Evolutionary conservation across 805 yeast genomes (phyloP).

Genomic region (Priceomyces medius): DNA sequence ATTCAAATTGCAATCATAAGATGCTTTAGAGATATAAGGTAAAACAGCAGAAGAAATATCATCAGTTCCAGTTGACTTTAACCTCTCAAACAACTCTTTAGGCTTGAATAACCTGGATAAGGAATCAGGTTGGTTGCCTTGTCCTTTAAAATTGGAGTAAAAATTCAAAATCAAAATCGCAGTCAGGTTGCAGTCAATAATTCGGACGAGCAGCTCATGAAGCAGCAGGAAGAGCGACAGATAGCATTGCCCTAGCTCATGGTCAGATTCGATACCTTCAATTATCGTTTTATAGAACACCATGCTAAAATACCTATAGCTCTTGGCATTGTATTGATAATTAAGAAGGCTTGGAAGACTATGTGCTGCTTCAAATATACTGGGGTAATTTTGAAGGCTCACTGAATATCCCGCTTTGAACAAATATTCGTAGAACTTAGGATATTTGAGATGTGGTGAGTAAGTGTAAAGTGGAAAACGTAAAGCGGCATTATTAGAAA

Average conservation of each 20-base stretch:
- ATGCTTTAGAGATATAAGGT: background rate
- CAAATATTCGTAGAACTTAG: slow-evolving; percentile 21
- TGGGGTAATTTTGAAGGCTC: slow-evolving; percentile 4
- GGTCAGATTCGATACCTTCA: slow-evolving; percentile 3
- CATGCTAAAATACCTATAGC: slow-evolving; percentile 5
- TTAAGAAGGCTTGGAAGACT: slow-evolving; percentile 8
- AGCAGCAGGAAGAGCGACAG: slow-evolving; percentile 3
- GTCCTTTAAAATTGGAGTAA: slow-evolving; percentile 3
- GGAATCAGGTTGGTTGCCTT: background rate
- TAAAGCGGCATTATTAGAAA: slow-evolving; percentile 9
- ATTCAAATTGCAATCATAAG: background rate
- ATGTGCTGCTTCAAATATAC: slow-evolving; percentile 9
- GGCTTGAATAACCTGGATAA: slow-evolving; percentile 1
- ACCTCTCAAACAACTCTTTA: background rate
- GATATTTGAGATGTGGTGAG: slow-evolving; percentile 25
- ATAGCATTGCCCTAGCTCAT: slow-evolving; percentile 11
- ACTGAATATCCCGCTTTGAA: slow-evolving; percentile 5
- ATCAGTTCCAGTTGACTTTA: background rate
- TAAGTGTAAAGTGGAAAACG: slow-evolving; percentile 19
- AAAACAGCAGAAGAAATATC: background rate
- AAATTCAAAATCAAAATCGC: slow-evolving; percentile 5
- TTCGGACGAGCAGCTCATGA: background rate
- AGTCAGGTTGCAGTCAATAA: slow-evolving; percentile 7
- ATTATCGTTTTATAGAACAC: slow-evolving; percentile 8
- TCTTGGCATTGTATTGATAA: background rate